Evolutionary conservation across 164 flowering plant species (phyloP).

Genomic region (Vitis rupestris): DNA sequence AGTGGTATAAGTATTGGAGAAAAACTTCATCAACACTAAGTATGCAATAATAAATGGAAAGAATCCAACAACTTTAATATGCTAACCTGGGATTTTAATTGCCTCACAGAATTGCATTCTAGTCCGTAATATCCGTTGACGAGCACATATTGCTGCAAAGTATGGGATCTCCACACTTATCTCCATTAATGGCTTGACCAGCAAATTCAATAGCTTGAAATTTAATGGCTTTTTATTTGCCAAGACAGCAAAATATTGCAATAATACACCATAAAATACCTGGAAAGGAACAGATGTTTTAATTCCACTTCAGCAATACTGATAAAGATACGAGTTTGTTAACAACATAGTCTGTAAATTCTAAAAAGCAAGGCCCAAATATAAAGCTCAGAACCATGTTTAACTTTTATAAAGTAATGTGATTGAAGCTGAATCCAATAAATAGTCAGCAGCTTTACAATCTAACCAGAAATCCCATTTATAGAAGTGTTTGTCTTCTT

Average conservation of each 20-base stretch:
- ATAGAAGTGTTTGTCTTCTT: too few relatives aligned
- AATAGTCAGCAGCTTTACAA: too few relatives aligned
- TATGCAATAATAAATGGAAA: slow-evolving; percentile 3
- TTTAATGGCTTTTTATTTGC: slow-evolving; percentile 77
- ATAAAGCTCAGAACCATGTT: not conserved
- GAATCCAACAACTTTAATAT: slow-evolving; percentile 7
- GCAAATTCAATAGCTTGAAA: slow-evolving; percentile 60
- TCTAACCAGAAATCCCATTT: too few relatives aligned
- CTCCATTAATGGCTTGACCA: slow-evolving; percentile 88
- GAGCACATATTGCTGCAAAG: slow-evolving; percentile 95
- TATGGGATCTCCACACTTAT: slow-evolving; percentile 84
- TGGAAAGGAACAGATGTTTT: slow-evolving; percentile 22
- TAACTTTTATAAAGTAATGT: too few relatives aligned
- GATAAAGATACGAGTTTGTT: not conserved
- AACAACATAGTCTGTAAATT: not conserved
- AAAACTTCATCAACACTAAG: not conserved
- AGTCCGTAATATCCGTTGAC: slow-evolving; percentile 58
- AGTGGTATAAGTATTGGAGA: slow-evolving; percentile 3
- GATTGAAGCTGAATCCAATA: too few relatives aligned
- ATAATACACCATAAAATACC: slow-evolving; percentile 86
- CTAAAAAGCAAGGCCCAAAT: not conserved
- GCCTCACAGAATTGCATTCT: slow-evolving; percentile 66
- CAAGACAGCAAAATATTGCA: slow-evolving; percentile 85
- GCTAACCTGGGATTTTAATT: slow-evolving; percentile 63
- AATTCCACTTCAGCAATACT: not conserved